Evolutionary conservation across 2,329 filamentous ascomycete species (phyloP).

Genomic region (Rutstroemia sp.): DNA sequence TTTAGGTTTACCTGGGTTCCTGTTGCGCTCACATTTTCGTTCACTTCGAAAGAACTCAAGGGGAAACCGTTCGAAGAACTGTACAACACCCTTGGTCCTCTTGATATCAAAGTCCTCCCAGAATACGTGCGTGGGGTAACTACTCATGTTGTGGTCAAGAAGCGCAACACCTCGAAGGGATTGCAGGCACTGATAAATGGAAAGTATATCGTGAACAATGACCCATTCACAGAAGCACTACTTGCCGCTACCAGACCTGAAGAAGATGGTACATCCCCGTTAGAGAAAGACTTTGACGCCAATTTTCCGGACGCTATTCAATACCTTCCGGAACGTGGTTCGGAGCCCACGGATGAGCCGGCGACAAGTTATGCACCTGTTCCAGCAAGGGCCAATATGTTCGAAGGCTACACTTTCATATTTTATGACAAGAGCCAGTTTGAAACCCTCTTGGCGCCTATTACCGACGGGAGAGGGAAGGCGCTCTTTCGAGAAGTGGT

Average conservation of each 20-base stretch:
- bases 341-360: slow-evolving; percentile 63
- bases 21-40: slow-evolving; percentile 73
- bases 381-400: slow-evolving; percentile 57
- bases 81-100: slow-evolving; percentile 61
- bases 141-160: slow-evolving; percentile 82
- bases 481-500: slow-evolving; percentile 59
- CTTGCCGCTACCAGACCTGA: slow-evolving; percentile 39
- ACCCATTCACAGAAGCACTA: slow-evolving; percentile 66
- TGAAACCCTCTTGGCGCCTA: slow-evolving; percentile 63
- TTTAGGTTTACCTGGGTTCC: slow-evolving; percentile 70
- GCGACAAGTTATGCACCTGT: slow-evolving; percentile 65
- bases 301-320: slow-evolving; percentile 70
- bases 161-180: slow-evolving; percentile 82
- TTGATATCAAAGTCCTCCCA: slow-evolving; percentile 80
- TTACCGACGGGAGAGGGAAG: slow-evolving; percentile 78
- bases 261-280: slow-evolving; percentile 31
- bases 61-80: slow-evolving; percentile 56
- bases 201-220: slow-evolving; percentile 61
- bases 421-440: slow-evolving; percentile 74
- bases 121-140: slow-evolving; percentile 66
- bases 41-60: slow-evolving; percentile 63
- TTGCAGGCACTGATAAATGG: slow-evolving; percentile 81
- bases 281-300: slow-evolving; percentile 74
- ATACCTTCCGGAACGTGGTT: slow-evolving; percentile 66
- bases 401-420: slow-evolving; percentile 81